Evolutionary conservation across 2,329 filamentous ascomycete species (phyloP).

Genomic region (Microthyrium microscopicum): DNA sequence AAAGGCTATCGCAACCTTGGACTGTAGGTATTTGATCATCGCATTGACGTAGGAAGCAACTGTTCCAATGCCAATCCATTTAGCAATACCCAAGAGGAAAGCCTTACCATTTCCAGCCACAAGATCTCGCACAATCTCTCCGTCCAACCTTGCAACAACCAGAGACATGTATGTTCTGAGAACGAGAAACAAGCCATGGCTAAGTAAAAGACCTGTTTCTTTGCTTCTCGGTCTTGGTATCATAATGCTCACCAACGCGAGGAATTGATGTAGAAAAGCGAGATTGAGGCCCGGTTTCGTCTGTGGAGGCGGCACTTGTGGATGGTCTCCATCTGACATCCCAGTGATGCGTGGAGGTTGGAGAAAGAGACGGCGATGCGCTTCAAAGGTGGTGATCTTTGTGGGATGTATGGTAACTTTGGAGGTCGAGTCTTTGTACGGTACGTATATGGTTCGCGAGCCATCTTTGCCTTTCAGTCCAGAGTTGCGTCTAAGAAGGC

Average conservation of each 20-base stretch:
- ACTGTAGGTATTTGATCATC: conserved; percentile 97
- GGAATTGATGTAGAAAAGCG: conserved; percentile 90
- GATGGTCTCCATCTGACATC: conserved; percentile 44
- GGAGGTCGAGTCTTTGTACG: conserved; percentile 71
- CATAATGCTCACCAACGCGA: conserved; percentile 95
- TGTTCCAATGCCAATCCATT: conserved; percentile 90
- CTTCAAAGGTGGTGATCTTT: conserved; percentile 88
- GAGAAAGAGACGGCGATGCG: conserved; percentile 80
- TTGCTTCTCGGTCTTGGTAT: conserved; percentile 91
- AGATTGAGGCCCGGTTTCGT: conserved; percentile 90
- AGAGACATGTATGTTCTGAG: conserved; percentile 86
- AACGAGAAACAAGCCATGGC: conserved; percentile 79
- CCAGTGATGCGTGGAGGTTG: conserved; percentile 76
- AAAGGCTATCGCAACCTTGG: conserved; percentile 96
- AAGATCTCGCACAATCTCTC: conserved; percentile 87
- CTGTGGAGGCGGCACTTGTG: conserved; percentile 65
- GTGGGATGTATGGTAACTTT: conserved; percentile 85
- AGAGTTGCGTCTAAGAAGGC: conserved; percentile 77
- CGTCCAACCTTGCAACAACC: conserved; percentile 81
- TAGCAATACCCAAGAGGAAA: conserved; percentile 76
- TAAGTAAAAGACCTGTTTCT: conserved; percentile 76
- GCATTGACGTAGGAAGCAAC: conserved; percentile 95
- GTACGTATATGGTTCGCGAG: conserved; percentile 85
- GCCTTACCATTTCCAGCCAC: conserved; percentile 85
- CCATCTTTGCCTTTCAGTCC: conserved; percentile 90